Conservation (phyloP, 2,329 filamentous ascomycete genomes). For the Aspergillus piperis region DNA sequence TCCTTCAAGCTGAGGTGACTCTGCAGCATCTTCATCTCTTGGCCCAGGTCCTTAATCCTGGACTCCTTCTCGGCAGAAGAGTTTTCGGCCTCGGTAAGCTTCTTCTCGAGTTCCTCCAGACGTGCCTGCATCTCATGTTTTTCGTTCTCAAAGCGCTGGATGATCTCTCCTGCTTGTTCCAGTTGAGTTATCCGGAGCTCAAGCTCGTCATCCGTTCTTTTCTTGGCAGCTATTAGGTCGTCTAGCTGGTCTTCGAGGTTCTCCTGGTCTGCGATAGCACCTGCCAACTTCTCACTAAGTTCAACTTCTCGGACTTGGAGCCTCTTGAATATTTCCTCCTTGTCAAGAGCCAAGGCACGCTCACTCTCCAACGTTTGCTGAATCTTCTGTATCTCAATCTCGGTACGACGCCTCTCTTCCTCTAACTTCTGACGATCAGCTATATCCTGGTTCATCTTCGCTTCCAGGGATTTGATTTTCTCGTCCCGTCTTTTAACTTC, state of each 20-base stretch:
- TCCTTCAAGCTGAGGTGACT: conserved; percentile 89
- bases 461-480: conserved; percentile 83
- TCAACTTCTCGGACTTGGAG: conserved; percentile 88
- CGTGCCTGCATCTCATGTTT: conserved; percentile 72
- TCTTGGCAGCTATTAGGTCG: conserved; percentile 83
- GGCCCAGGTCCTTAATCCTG: conserved; percentile 73
- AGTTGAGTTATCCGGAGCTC: conserved; percentile 77
- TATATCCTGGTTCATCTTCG: conserved; percentile 76
- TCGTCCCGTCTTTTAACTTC: conserved; percentile 96
- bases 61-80: conserved; percentile 72
- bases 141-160: conserved; percentile 80
- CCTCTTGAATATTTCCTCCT: conserved; percentile 98
- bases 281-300: conserved; percentile 87
- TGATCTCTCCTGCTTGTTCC: conserved; percentile 87
- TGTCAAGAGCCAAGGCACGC: conserved; percentile 90
- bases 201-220: conserved; percentile 80
- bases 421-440: conserved; percentile 77
- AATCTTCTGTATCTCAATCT: conserved; percentile 82
- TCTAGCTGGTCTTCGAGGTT: conserved; percentile 92
- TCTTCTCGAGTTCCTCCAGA: conserved; percentile 68
- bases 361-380: conserved; percentile 96
- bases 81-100: conserved; percentile 69
- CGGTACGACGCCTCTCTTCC: conserved; percentile 84
- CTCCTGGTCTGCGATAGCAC: conserved; percentile 91
- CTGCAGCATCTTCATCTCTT: conserved; percentile 87